phyloP scores from a whole-genome alignment of 345 rosid species.

The Citrus australasica region DNA sequence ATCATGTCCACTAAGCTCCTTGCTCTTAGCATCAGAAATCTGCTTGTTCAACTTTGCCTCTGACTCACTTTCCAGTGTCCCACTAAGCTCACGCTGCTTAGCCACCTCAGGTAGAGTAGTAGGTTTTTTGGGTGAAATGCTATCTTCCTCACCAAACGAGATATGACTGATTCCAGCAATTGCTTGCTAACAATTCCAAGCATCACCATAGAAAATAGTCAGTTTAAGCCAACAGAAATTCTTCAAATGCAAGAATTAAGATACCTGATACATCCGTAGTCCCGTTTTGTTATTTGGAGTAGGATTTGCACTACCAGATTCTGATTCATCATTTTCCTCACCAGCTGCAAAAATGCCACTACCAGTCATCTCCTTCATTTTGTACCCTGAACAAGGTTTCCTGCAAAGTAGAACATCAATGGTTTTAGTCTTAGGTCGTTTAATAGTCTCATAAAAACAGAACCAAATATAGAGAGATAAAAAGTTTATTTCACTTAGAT shows the following conservation, averaged over 20 bases:
- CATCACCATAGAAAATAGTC: not conserved
- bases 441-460: not conserved
- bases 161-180: slow-evolving; percentile 89
- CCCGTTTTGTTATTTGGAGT: slow-evolving; percentile 48
- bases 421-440: not conserved
- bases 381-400: slow-evolving; percentile 92
- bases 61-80: slow-evolving; percentile 62
- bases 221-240: not conserved
- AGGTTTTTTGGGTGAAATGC: slow-evolving; percentile 72
- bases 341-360: slow-evolving; percentile 81
- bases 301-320: slow-evolving; percentile 48
- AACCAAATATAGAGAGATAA: not conserved
- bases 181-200: slow-evolving; percentile 55
- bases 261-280: slow-evolving; percentile 83
- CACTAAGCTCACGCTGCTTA: slow-evolving; percentile 94
- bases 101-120: slow-evolving; percentile 71
- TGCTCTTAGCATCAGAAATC: slow-evolving; percentile 79
- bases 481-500: not conserved
- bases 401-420: slow-evolving; percentile 30
- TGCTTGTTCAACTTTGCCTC: slow-evolving; percentile 69
- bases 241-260: not conserved
- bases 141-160: slow-evolving; percentile 84
- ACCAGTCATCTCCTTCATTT: slow-evolving; percentile 94
- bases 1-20: slow-evolving; percentile 91
- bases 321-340: slow-evolving; percentile 48